These are phyloP conservation scores for Brettanomyces custersianus DNA, from an alignment of 805 yeast species.

Conservation along the genomic window DNA sequence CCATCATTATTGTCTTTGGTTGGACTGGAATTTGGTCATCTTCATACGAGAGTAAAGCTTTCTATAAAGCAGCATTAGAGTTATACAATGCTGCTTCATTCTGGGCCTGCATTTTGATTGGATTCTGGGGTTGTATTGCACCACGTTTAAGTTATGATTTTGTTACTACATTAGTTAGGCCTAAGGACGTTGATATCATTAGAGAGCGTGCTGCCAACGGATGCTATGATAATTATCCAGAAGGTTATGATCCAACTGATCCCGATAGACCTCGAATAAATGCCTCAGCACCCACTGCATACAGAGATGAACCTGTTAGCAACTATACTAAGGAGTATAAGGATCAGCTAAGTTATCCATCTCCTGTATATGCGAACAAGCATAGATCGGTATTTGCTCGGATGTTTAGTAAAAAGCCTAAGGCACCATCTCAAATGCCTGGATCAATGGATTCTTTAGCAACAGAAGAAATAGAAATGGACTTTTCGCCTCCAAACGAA, in stretches of 20 bases:
- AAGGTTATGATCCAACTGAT: conserved; percentile 72
- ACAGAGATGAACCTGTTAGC: neutral
- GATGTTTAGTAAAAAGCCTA: conserved; percentile 21
- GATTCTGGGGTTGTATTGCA: conserved; percentile 51
- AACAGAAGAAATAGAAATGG: conserved; percentile 47
- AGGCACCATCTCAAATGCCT: conserved; percentile 25
- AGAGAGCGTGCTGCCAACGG: conserved; percentile 64
- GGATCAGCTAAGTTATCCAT: neutral
- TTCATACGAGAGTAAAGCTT: conserved; percentile 41
- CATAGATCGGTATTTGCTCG: conserved; percentile 29
- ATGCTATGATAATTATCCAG: conserved; percentile 58
- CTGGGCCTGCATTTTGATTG: conserved; percentile 63
- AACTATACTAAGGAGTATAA: neutral
- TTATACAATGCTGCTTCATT: conserved; percentile 51
- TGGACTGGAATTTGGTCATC: conserved; percentile 83
- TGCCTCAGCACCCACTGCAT: neutral
- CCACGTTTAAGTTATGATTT: conserved; percentile 63
- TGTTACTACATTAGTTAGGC: conserved; percentile 41
- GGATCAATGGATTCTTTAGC: conserved; percentile 28
- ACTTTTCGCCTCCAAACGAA: conserved; percentile 16
- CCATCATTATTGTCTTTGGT: conserved; percentile 51
- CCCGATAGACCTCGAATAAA: conserved; percentile 40
- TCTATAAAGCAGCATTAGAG: conserved; percentile 57
- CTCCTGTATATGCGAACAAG: neutral
- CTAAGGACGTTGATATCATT: conserved; percentile 64